Base-by-base conservation (phyloP, 345 rosid genomes). In the Hypericum perforatum region DNA sequence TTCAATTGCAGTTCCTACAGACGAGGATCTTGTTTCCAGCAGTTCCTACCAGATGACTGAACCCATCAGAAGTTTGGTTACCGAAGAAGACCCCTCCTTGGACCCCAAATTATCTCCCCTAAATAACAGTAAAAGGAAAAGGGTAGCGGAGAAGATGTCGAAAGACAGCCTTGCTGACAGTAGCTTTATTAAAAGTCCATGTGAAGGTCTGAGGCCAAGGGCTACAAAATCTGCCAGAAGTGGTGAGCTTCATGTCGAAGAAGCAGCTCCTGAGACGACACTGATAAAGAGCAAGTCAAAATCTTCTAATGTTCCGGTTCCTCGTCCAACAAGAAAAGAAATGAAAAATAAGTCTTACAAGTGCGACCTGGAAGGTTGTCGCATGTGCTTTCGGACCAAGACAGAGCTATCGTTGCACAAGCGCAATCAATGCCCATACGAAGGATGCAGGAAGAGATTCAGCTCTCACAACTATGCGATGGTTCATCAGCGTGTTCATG, bases 161-260 rank as follows among this genome's bases (percentile, higher is more conserved):
- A 76, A 76, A 48, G 65, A 64, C 58, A 63, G 70, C 47, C 41
- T 51, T 14, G 50, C 49, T 50, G 37, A 54, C 59, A 50, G 60
- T 57, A 78, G 75, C 66, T 94, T 86, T 61, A 82, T 86, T 41
- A 81, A 74, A 78, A 70, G 99, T 65, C 99, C 99, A 46, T 94
- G 99, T 67, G 97, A 94, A 89, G 89, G 99, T 43, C 73, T 94
- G 78, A 92, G 98, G 68, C 74, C 95, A 16, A 81, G 95, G 74
- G 72, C 72, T 6, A 61, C 57, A 60, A 78, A 74, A 73, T 76
- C 74, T 41, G 48, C 60, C 13, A 41, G 41, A 29, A 71, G 57
- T 49, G 67, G 58, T 44, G 66, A 51, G 50, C 39, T 16, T 45
- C 64, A 67, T 41, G 16, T 60, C 48, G 44, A 45, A 44, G 63